These are phyloP conservation scores for Volvox africanus DNA, from an alignment of 139 green algal species.

Conservation along the genomic window DNA sequence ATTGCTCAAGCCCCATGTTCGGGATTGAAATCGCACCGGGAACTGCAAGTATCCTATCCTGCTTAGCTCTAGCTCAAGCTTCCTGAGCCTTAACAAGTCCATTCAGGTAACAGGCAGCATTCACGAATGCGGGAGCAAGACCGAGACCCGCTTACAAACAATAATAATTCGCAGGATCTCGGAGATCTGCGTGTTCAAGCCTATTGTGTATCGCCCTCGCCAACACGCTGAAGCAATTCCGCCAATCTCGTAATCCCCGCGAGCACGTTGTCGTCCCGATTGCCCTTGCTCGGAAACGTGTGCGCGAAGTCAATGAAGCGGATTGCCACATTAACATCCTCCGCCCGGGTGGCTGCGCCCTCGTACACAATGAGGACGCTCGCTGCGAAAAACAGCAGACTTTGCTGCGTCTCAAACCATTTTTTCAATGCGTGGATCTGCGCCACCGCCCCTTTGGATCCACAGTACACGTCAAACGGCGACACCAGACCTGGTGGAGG, in stretches of 20 bases:
- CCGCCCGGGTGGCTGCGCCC: constrained; percentile 64
- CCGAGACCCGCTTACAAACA: no score
- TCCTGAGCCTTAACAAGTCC: no score
- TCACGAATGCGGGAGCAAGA: no score
- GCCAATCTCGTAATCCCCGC: constrained; percentile 23
- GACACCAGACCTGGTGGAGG: constrained; percentile 50
- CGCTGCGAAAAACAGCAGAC: constrained; percentile 84
- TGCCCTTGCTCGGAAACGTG: constrained; percentile 71
- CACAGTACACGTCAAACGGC: constrained; percentile 70
- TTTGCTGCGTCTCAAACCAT: constrained; percentile 79
- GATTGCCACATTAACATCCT: constrained; percentile 58
- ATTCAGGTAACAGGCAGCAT: no score
- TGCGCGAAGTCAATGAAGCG: constrained; percentile 92
- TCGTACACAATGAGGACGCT: constrained; percentile 89
- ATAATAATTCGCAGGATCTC: no score
- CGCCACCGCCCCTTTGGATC: constrained; percentile 53
- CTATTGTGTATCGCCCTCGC: not conserved
- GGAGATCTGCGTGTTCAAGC: no score
- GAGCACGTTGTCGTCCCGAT: constrained; percentile 80
- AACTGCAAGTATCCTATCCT: no score
- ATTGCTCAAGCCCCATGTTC: no score
- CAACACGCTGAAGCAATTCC: constrained; percentile 23
- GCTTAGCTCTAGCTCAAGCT: no score
- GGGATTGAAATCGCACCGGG: no score
- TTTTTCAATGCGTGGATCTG: constrained; percentile 73